phyloP scores from a whole-genome alignment of 371 early-diverging fungal species.

The Mortierella sp. region DNA sequence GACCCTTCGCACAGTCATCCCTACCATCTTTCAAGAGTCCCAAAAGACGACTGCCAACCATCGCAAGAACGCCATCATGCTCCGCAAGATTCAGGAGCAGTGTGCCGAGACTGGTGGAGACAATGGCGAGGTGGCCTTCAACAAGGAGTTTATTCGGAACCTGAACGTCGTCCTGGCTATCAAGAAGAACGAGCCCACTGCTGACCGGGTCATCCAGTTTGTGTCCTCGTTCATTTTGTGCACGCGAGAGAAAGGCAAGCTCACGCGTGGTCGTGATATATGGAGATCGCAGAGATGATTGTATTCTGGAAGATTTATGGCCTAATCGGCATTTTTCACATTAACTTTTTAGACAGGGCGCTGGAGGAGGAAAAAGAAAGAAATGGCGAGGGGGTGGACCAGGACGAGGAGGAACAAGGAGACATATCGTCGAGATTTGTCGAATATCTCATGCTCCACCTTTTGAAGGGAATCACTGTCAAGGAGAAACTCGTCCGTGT shows the following conservation, averaged over 20 bases:
- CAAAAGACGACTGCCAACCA: constrained; percentile 77
- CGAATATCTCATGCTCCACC: constrained; percentile 74
- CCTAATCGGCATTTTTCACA: not conserved
- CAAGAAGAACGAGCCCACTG: constrained; percentile 79
- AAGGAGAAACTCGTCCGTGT: constrained; percentile 82
- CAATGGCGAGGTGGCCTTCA: constrained; percentile 75
- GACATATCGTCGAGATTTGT: constrained; percentile 81
- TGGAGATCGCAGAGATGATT: too few relatives aligned
- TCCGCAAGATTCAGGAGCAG: constrained; percentile 82
- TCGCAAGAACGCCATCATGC: constrained; percentile 78
- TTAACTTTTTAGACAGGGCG: constrained; percentile 24
- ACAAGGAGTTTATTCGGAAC: constrained; percentile 76
- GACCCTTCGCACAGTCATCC: constrained; percentile 58
- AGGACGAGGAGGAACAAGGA: constrained; percentile 60
- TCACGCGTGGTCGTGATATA: too few relatives aligned
- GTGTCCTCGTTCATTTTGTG: constrained; percentile 82
- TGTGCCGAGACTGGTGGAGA: constrained; percentile 66
- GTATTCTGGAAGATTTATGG: too few relatives aligned
- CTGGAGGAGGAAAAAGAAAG: constrained; percentile 42
- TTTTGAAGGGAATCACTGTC: constrained; percentile 81
- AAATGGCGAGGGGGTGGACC: constrained; percentile 20
- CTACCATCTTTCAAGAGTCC: constrained; percentile 82
- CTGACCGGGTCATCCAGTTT: constrained; percentile 82
- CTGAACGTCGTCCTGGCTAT: constrained; percentile 80
- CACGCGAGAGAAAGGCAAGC: constrained; percentile 71